A percentile compares a stretch with the other conserved stretches of the same genome.
Evolutionary conservation across 2,329 filamentous ascomycete species (phyloP).

Genomic region (Colletotrichum liriopes): DNA sequence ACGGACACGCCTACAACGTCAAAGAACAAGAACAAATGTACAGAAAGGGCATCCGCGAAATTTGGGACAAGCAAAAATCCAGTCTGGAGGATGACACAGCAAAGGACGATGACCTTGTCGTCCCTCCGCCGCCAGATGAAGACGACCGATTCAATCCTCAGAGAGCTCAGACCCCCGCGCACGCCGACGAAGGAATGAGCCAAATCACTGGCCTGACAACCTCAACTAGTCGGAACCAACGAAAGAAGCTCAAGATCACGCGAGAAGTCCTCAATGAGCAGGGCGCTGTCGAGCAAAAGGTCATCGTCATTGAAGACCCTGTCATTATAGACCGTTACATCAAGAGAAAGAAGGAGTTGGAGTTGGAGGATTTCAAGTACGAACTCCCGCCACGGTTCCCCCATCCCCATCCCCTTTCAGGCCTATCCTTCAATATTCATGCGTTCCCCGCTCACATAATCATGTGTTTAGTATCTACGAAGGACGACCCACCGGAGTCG

Average conservation of each 20-base stretch:
- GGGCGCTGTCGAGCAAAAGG: slow-evolving; percentile 72
- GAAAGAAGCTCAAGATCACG: slow-evolving; percentile 81
- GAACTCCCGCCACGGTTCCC: slow-evolving; percentile 26
- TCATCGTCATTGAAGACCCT: slow-evolving; percentile 82
- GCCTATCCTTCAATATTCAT: slow-evolving; percentile 37
- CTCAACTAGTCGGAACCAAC: slow-evolving; percentile 75
- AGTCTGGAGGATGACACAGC: slow-evolving; percentile 82
- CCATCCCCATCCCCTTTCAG: slow-evolving; percentile 30
- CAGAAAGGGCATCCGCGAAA: slow-evolving; percentile 89
- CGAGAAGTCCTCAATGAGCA: slow-evolving; percentile 68
- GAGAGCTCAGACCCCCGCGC: slow-evolving; percentile 77
- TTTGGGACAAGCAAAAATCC: slow-evolving; percentile 90
- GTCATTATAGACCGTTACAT: slow-evolving; percentile 92
- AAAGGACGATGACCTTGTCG: slow-evolving; percentile 72
- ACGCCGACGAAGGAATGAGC: slow-evolving; percentile 83
- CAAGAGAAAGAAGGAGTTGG: slow-evolving; percentile 80
- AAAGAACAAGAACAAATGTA: slow-evolving; percentile 94
- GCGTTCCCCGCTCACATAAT: slow-evolving; percentile 43
- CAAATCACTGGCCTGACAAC: slow-evolving; percentile 82
- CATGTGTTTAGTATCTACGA: slow-evolving; percentile 44
- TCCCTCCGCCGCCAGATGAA: slow-evolving; percentile 72
- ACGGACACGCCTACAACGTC: slow-evolving; percentile 97
- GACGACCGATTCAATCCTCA: slow-evolving; percentile 81
- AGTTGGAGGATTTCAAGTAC: slow-evolving; percentile 68
- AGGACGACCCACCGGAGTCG: slow-evolving; percentile 42